Percentiles rank a stretch among this genome's conserved stretches.
phyloP scores from a whole-genome alignment of 306 rosid species.

The Styphnolobium japonicum region DNA sequence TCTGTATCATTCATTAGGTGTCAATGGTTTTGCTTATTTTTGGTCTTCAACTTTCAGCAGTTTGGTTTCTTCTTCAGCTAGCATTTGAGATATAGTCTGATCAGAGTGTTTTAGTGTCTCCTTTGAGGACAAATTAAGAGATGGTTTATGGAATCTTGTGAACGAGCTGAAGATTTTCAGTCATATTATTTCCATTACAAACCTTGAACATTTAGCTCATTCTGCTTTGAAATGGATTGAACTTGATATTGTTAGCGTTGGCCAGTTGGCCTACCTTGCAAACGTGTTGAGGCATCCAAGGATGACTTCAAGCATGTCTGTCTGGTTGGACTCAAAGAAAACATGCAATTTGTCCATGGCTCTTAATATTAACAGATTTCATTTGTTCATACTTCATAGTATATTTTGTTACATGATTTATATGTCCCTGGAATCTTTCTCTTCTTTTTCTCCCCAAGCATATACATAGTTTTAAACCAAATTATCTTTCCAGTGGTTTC shows the following conservation, averaged over 20 bases:
- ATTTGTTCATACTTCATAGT: background rate
- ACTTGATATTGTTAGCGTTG: background rate
- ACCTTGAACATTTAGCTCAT: background rate
- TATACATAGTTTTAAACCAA: background rate
- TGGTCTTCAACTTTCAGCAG: background rate
- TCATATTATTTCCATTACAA: background rate
- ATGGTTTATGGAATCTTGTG: background rate
- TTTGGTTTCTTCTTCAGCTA: background rate
- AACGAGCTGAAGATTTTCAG: background rate
- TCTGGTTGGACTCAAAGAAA: background rate
- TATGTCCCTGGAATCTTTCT: background rate
- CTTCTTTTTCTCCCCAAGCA: background rate
- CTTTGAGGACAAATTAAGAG: background rate
- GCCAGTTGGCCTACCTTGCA: background rate
- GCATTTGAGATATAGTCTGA: background rate
- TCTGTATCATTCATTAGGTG: background rate
- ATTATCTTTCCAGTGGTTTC: background rate
- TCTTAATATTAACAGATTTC: slow-evolving; percentile 2
- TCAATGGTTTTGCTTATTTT: background rate
- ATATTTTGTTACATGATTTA: background rate
- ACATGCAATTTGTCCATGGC: background rate
- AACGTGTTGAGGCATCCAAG: slow-evolving; percentile 1
- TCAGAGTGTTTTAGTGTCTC: background rate
- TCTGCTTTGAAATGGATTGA: slow-evolving; percentile 6
- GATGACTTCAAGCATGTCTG: background rate